Base-by-base conservation (phyloP, 148 eudicot species). In the Rhododendron ovatum region DNA sequence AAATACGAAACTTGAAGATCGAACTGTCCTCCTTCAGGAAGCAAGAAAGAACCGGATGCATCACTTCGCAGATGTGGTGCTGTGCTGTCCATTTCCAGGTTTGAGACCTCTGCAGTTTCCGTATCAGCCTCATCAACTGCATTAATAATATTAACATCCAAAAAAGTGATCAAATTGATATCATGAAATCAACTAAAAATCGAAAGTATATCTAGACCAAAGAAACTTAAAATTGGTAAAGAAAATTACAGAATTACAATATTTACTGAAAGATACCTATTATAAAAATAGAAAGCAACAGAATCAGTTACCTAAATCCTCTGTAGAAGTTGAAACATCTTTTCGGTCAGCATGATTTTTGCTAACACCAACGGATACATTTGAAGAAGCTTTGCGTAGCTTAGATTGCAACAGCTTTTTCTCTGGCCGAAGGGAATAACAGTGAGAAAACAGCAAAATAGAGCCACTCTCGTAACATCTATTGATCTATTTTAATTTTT, bases 321-420 rank as follows among this genome's bases (percentile, higher is more conserved):
- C 90, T 15, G 98, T 97, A 85, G 98, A 97, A 83, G 98, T 97
- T 86, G 98, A 93, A 13, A 88, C 93, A 90, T 95, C 93, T 76
- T 86, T 92, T 77, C 69, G 94, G 82, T 86, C 88, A 53, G 84
- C 18, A 57, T 85, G 89, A 77, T 83, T 90, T 86, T 91, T 90
- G 86, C 76, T 88, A 50, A 85, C 51, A 88, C 91, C 95, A 76
- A 84, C 26, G 55, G 83, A 88, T 85, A 90, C 98, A 90, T 84
- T 83, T 61, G 92, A 84, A 85, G 96, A 94, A 85, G 94, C 92
- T 91, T 91, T 93, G 61, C 95, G 86, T 82, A 97, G 65, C 91
- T 95, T 97, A 79, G 94, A 87, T 83, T 95, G 98, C 93, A 97
- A 87, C 83, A 97, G 65, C 89, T 93, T 97, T 85, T 97, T 97